Percentiles rank a stretch among this genome's conserved stretches.
Evolutionary conservation across 768 basidiomycete genomes (phyloP).

Genomic region (Suillus decipiens): DNA sequence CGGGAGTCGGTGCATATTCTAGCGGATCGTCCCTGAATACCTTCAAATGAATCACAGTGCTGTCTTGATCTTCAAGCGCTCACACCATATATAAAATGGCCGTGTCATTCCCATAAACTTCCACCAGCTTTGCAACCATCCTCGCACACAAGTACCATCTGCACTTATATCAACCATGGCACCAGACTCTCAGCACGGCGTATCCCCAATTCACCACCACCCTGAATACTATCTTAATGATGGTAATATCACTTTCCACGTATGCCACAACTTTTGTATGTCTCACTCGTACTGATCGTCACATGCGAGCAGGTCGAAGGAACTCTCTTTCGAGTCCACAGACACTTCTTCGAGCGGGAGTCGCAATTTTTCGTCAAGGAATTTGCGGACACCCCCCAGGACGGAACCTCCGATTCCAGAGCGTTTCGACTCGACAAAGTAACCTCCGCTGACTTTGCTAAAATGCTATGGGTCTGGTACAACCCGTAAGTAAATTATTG

Average conservation of each 20-base stretch:
- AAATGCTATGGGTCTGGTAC: slow-evolving; percentile 57
- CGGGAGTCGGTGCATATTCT: no score
- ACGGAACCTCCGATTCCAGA: background rate
- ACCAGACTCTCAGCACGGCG: background rate
- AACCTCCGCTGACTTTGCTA: slow-evolving; percentile 40
- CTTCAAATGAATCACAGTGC: background rate
- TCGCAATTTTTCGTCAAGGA: slow-evolving; percentile 31
- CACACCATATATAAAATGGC: background rate
- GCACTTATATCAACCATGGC: background rate
- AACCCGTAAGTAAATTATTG: slow-evolving; percentile 41
- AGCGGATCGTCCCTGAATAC: background rate
- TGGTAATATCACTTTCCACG: background rate
- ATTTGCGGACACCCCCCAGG: slow-evolving; percentile 16
- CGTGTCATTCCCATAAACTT: background rate
- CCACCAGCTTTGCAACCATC: background rate
- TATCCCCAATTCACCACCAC: background rate
- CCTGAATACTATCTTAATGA: background rate
- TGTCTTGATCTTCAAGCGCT: background rate
- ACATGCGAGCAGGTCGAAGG: background rate
- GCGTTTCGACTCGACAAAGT: slow-evolving; percentile 26
- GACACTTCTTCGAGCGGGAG: slow-evolving; percentile 32
- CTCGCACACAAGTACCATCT: no score
- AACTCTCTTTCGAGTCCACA: background rate
- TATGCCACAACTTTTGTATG: background rate
- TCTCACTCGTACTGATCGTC: background rate